A percentile compares a stretch with the other conserved stretches of the same genome.
These are phyloP conservation scores for Anthracocystis panici-leucophaei DNA, from an alignment of 1,284 basidiomycete genomes.

Conservation along the genomic window DNA sequence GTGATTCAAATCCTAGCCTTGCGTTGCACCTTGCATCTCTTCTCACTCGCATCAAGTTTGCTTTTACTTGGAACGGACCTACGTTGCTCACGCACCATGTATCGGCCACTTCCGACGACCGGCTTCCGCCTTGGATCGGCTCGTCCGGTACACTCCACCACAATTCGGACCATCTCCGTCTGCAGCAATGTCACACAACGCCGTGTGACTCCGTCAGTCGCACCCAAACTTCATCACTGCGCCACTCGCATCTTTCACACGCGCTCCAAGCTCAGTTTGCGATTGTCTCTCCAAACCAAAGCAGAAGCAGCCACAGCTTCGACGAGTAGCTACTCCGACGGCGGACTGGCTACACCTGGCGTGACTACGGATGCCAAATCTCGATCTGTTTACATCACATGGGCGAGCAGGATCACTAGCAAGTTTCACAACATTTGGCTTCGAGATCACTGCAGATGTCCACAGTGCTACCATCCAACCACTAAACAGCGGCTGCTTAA, in stretches of 20 bases:
- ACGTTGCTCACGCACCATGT: conserved; percentile 15
- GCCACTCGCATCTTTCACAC: conserved; percentile 13
- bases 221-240: neutral
- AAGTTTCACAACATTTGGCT: conserved; percentile 77
- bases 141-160: conserved; percentile 15
- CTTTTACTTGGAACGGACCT: too few relatives aligned
- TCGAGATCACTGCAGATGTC: conserved; percentile 88
- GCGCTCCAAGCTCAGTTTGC: conserved; percentile 8
- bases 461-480: conserved; percentile 84
- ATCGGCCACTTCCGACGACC: conserved; percentile 29
- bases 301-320: conserved; percentile 18
- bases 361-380: conserved; percentile 31
- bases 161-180: conserved; percentile 7
- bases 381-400: conserved; percentile 39
- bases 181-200: conserved; percentile 7
- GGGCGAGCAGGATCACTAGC: conserved; percentile 50
- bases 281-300: neutral
- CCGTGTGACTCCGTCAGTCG: neutral
- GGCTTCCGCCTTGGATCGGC: conserved; percentile 20
- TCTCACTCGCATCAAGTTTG: neutral
- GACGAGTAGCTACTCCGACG: conserved; percentile 25
- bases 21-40: neutral
- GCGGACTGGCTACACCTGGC: conserved; percentile 29
- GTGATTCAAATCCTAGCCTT: neutral
- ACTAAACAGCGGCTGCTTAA: conserved; percentile 91